phyloP scores from a whole-genome alignment of 257 asterid genomes.

The Nicotiana benthamiana region DNA sequence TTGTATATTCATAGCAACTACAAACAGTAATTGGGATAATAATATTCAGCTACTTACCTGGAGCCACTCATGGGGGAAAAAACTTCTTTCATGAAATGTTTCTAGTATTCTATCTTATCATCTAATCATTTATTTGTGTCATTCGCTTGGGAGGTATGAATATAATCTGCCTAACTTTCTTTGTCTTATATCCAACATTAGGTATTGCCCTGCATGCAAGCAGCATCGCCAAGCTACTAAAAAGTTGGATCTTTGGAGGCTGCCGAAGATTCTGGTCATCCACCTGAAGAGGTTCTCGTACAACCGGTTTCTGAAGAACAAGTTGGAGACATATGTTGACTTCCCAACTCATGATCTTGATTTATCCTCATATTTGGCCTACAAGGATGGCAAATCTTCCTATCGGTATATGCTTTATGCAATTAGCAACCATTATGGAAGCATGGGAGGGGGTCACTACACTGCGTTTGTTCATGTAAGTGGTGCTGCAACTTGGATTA shows the following conservation, averaged over 20 bases:
- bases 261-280: constrained; percentile 81
- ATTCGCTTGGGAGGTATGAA: constrained; percentile 9
- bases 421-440: constrained; percentile 84
- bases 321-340: constrained; percentile 76
- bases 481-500: constrained; percentile 8
- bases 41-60: neutral
- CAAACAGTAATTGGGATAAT: neutral
- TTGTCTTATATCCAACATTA: constrained; percentile 16
- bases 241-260: constrained; percentile 88
- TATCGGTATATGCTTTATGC: constrained; percentile 74
- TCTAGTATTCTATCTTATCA: neutral
- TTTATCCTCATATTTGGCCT: constrained; percentile 52
- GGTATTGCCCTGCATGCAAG: constrained; percentile 88
- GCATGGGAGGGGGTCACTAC: constrained; percentile 93
- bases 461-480: constrained; percentile 86
- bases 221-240: constrained; percentile 86
- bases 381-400: constrained; percentile 42
- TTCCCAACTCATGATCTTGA: constrained; percentile 80
- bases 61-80: neutral
- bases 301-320: constrained; percentile 62
- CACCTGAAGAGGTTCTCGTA: constrained; percentile 91
- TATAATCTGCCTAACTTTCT: constrained; percentile 15
- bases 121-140: neutral
- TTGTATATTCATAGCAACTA: neutral
- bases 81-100: neutral